Evolutionary conservation across 2,329 filamentous ascomycete genomes (phyloP), one percentile per base, ranked within the genome.

Genomic region (Colletotrichum viniferum): DNA sequence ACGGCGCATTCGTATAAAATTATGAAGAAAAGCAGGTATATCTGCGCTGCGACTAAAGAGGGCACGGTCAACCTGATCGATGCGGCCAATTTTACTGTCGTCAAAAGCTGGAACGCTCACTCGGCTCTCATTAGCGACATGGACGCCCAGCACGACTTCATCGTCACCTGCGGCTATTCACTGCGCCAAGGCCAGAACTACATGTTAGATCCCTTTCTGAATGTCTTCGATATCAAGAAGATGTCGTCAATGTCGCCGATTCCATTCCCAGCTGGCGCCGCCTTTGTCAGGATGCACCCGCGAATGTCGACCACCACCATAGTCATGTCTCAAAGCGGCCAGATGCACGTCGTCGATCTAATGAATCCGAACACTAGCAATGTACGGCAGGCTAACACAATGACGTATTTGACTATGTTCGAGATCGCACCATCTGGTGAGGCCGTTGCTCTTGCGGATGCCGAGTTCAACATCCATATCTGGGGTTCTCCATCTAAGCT

Each of bases 281-380:
- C 97, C 43, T 98, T 96, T 86, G 96, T 98, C 56, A 93, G 97
- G 74, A 97, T 99, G 94, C 97, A 99, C 83, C 97, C 97, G 2
- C 94, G 96, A 80, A 94, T 99, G 91, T 94, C 96, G 24, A 98
- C 97, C 1, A 98, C 97, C 0, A 96, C 95, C 80, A 96, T 99
- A 76, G 95, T 99, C 65, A 93, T 96, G 32, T 98, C 96, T 4
- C 95, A 97, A 81, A 94, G 92, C 58, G 97, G 97, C 2, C 96
- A 98, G 83, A 94, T 99, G 83, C 96, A 99, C 82, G 94, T 98
- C 16, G 95, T 98, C 66, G 97, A 99, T 83, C 90, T 99, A 7
- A 95, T 97, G 92, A 98, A 98, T 77, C 95, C 95, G 0, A 96
- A 97, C 81, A 93, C 95, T 24, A 95, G 95, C 81, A 96, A 94